Conservation (phyloP, 345 rosid species). For the Lumnitzera racemosa region DNA sequence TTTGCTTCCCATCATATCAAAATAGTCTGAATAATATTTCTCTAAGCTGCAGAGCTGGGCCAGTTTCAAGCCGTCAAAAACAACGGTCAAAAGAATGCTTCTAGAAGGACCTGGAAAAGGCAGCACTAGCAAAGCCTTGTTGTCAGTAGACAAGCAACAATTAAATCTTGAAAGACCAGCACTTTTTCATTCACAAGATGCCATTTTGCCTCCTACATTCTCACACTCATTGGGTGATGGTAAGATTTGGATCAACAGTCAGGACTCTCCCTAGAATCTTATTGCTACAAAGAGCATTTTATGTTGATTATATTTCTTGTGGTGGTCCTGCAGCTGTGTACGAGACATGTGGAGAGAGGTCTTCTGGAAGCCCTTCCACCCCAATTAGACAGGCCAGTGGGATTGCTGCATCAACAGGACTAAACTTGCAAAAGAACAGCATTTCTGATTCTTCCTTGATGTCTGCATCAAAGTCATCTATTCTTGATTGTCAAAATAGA, state of each 20-base stretch:
- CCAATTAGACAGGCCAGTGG: constrained; percentile 29
- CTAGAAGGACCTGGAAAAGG: constrained; percentile 49
- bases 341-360: constrained; percentile 25
- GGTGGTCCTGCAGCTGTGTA: constrained; percentile 29
- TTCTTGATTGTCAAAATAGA: constrained; percentile 17
- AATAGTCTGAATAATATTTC: no score
- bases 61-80: constrained; percentile 82
- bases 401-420: constrained; percentile 14
- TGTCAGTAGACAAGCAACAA: constrained; percentile 29
- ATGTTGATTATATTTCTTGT: background rate
- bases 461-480: constrained; percentile 24
- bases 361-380: constrained; percentile 30
- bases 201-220: constrained; percentile 32
- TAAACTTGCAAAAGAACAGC: constrained; percentile 26
- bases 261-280: background rate
- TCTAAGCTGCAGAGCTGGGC: constrained; percentile 62
- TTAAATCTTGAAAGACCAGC: constrained; percentile 24
- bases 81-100: constrained; percentile 83
- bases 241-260: constrained; percentile 14
- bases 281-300: background rate
- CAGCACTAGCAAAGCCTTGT: constrained; percentile 27
- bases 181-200: constrained; percentile 30
- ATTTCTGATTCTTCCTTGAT: constrained; percentile 21
- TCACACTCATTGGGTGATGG: constrained; percentile 34
- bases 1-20: no score